phyloP scores from a whole-genome alignment of 768 basidiomycete species.

The Russula ochroleuca region DNA sequence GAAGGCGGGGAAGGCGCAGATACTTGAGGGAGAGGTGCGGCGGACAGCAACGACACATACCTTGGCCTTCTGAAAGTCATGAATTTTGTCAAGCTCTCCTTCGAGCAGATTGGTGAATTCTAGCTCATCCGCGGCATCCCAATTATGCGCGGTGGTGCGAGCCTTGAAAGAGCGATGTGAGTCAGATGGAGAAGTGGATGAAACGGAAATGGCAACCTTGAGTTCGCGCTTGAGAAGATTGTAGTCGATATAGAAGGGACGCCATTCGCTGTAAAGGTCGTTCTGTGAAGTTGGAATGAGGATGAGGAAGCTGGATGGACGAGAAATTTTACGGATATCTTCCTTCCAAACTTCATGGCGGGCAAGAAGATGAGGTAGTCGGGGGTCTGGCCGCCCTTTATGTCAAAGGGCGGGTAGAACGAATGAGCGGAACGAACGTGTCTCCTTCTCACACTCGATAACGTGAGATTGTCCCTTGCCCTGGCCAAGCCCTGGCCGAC shows the following conservation, averaged over 20 bases:
- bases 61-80: slow-evolving; percentile 89
- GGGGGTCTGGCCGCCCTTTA: not conserved
- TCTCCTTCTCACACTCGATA: slow-evolving; percentile 1
- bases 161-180: slow-evolving; percentile 32
- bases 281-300: slow-evolving; percentile 43
- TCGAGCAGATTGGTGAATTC: slow-evolving; percentile 78
- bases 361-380: not conserved
- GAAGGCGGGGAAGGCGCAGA: not conserved
- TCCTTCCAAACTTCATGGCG: slow-evolving; percentile 76
- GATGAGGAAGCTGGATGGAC: slow-evolving; percentile 15
- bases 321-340: slow-evolving; percentile 55
- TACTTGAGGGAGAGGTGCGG: not conserved
- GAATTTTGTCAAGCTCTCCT: slow-evolving; percentile 87
- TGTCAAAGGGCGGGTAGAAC: no score
- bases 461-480: not conserved
- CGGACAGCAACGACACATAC: slow-evolving; percentile 36
- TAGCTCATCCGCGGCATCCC: slow-evolving; percentile 76
- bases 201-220: slow-evolving; percentile 48
- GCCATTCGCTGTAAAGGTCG: slow-evolving; percentile 87
- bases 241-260: slow-evolving; percentile 86
- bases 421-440: no score
- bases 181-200: not conserved
- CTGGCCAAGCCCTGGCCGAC: no score
- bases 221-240: slow-evolving; percentile 84
- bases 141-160: slow-evolving; percentile 52